Conservation (phyloP, 495 filamentous ascomycete species). For the Bathelium albidoporum region DNA sequence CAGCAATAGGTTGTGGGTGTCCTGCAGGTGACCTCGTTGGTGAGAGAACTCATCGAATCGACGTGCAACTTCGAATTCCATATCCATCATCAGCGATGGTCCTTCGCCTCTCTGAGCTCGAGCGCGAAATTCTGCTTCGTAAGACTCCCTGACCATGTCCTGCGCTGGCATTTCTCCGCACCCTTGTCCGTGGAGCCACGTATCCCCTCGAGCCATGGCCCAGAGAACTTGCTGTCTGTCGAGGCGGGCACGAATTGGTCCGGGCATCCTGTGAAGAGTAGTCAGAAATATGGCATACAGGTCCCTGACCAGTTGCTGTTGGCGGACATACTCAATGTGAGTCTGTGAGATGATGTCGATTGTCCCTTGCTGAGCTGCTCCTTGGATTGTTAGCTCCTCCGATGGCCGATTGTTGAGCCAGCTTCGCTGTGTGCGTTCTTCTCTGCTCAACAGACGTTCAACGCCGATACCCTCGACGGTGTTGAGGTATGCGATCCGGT, state of each 20-base stretch:
- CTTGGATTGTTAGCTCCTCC: not conserved
- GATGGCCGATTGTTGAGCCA: not conserved
- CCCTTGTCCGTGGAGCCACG: not conserved
- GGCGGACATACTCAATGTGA: no score
- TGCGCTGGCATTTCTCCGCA: not conserved
- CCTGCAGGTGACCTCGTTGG: not conserved
- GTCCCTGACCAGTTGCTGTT: no score
- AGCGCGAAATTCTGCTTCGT: not conserved
- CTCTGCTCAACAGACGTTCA: not conserved
- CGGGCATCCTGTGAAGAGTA: not conserved
- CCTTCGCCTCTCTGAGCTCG: not conserved
- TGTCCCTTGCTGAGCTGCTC: not conserved
- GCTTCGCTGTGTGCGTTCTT: not conserved
- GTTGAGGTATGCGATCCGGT: not conserved
- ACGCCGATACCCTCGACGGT: not conserved
- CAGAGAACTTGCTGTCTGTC: not conserved
- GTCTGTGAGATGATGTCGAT: no score
- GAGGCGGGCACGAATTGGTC: not conserved
- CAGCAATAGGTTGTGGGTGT: not conserved
- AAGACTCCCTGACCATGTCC: not conserved
- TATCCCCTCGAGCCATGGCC: not conserved
- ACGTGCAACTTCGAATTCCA: not conserved
- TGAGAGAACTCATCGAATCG: not conserved
- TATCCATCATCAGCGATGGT: not conserved
- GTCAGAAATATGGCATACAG: not conserved